Conservation (phyloP, 306 rosid genomes). For the Begonia fuchsioides region DNA sequence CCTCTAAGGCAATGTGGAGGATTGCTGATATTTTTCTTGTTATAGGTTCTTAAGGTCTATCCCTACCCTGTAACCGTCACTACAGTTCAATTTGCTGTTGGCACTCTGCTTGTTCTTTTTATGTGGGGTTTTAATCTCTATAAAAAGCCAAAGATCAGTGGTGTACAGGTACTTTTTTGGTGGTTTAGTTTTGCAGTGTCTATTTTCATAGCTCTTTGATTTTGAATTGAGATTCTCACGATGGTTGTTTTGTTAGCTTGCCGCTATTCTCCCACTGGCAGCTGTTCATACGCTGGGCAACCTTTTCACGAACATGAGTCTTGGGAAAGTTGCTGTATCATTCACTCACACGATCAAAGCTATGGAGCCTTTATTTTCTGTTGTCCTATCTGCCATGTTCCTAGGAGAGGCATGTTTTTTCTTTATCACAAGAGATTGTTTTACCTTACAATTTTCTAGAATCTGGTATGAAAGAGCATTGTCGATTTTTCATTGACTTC, state of each 20-base stretch:
- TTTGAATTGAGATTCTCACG: slow-evolving; percentile 6
- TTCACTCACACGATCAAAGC: slow-evolving; percentile 97
- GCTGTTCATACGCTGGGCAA: slow-evolving; percentile 74
- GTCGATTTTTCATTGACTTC: too few species aligned
- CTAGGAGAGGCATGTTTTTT: slow-evolving; percentile 68
- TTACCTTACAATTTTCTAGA: background rate
- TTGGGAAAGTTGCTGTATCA: slow-evolving; percentile 88
- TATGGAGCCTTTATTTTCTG: slow-evolving; percentile 88
- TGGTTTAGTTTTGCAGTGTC: background rate
- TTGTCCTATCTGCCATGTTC: slow-evolving; percentile 78
- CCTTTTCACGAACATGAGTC: slow-evolving; percentile 92
- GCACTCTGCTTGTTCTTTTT: slow-evolving; percentile 42
- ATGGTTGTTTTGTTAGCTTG: slow-evolving; percentile 37
- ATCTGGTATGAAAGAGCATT: background rate
- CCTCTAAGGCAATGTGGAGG: too few species aligned
- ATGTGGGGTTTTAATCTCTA: slow-evolving; percentile 81
- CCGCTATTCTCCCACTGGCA: slow-evolving; percentile 70
- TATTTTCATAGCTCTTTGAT: slow-evolving; percentile 7
- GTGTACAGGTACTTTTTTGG: slow-evolving; percentile 44
- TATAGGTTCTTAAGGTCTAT: slow-evolving; percentile 75
- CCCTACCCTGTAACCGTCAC: slow-evolving; percentile 65
- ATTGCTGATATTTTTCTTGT: slow-evolving; percentile 5
- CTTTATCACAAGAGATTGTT: background rate
- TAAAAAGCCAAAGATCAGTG: slow-evolving; percentile 54
- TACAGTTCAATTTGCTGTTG: slow-evolving; percentile 51